Base-by-base conservation (phyloP, 1,139 yeast genomes). In the Hansenula lynferdii region DNA sequence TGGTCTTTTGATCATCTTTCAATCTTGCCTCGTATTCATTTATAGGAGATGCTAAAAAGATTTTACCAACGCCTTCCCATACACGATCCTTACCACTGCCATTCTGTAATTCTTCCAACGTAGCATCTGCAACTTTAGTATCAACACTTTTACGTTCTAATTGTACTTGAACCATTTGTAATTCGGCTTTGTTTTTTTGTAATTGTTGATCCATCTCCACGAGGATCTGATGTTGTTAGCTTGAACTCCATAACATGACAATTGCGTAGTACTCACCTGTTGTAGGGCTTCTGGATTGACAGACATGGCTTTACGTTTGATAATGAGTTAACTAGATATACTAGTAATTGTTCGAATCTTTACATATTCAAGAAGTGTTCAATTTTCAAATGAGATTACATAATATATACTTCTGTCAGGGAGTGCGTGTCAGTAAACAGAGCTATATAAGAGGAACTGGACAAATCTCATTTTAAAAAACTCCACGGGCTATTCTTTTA, bases 61-160 rank as follows among this genome's bases (percentile, higher is more conserved):
- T 77, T 61, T 84, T 84, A 18, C 96, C 96, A 23, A 86, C 75
- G 3, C 95, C 87, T 56, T 85, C 79, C 94, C 95, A 89, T 6
- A 89, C 90, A 3, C 59, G 57, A 17, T 77, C 59, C 6, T 51
- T 54, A 11, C 55, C 56, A 17, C 61, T 58, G 6, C 56, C 53
- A 15, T 45, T 73, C 26, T 64, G 65, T 42, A 86, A 65, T 47
- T 81, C 81, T 31, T 67, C 53, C 25, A 70, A 64, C 9, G 94
- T 80, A 33, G 76, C 66, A 18, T 73, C 71, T 25, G 81, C 72
- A 34, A 84, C 60, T 48, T 68, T 69, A 49, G 77, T 69, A 52
- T 79, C 81, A 44, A 85, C 77, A 40, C 72, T 68, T 22, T 77
- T 68, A 33, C 77, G 61, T 29, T 72, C 69, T 44, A 81, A 61